Base-by-base conservation (phyloP, 2,329 filamentous ascomycete genomes). In the Colletotrichum orchidophilum region DNA sequence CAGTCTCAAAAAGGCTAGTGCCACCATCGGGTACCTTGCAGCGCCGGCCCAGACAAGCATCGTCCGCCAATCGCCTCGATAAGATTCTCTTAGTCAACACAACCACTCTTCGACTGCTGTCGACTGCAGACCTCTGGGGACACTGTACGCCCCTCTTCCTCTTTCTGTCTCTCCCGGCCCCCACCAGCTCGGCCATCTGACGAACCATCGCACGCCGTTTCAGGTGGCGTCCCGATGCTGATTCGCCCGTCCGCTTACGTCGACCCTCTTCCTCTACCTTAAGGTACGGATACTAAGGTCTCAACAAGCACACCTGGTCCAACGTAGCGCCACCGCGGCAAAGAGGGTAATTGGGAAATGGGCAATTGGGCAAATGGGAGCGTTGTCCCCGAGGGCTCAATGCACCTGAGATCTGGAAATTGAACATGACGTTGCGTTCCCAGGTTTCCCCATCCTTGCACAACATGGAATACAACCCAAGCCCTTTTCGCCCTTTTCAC, bases 21-120 rank as follows among this genome's bases (percentile, higher is more conserved):
- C 52, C 53, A 12, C 21, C 11, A 13, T 42, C 70, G 70, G 66
- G 70, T 72, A 72, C 70, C 70, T 72, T 72, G 66, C 70, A 72
- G 70, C 49, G 46, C 42, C 50, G 67, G 62, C 67, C 67, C 55
- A 67, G 55, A 15, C 31, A 57, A 66, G 57, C 68, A 68, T 63
- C 68, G 39, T 63, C 68, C 52, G 64, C 67, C 67, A 67, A 70
- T 70, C 63, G 63, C 52, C 57, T 62, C 39, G 31, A 33, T 33
- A 11, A 63, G 60, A 26, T 46, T 46, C 7, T n/a, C 39, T 9
- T 46, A 46, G 18, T 46, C 18, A 46, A 15, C 35, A n/a, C 13
- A 39, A 15, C 35, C 15, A 39, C 18, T 39, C 13, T 18, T 5
- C 39, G 15, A 46, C 39, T 46, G n/a, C 39, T 7, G 12, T 53